These are phyloP conservation scores for Tubosaeta sp. DNA, from an alignment of 768 basidiomycete species.

Conservation along the genomic window DNA sequence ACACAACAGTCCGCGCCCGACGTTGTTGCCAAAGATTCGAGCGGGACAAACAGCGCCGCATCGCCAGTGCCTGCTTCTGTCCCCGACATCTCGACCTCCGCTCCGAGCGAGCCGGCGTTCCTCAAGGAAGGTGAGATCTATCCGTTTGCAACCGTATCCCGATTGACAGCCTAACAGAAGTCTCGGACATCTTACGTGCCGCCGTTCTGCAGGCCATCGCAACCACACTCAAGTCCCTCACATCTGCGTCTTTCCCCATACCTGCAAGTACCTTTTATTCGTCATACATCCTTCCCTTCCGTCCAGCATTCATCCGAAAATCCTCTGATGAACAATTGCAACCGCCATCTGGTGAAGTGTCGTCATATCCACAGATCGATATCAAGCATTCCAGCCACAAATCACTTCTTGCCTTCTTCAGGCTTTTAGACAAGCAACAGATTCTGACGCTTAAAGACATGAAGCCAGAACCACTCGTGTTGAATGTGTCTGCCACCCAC, in stretches of 20 bases:
- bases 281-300: conserved; percentile 68
- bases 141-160: background rate
- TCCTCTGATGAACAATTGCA: conserved; percentile 5
- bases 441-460: conserved; percentile 67
- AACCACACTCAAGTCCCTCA: conserved; percentile 43
- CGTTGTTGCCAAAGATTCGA: conserved; percentile 5
- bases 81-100: conserved; percentile 4
- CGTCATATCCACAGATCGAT: conserved; percentile 46
- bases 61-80: conserved; percentile 1
- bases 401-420: conserved; percentile 78
- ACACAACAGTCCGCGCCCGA: conserved; percentile 9
- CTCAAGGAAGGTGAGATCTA: conserved; percentile 28
- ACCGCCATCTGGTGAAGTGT: conserved; percentile 8
- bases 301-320: conserved; percentile 55
- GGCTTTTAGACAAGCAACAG: conserved; percentile 66
- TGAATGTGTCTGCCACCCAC: conserved; percentile 53
- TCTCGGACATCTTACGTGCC: conserved; percentile 44
- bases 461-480: conserved; percentile 50
- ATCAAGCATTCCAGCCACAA: conserved; percentile 81
- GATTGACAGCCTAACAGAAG: conserved; percentile 15
- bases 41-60: conserved; percentile 24
- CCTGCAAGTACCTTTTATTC: conserved; percentile 74
- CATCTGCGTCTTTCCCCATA: conserved; percentile 64
- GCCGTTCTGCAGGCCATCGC: conserved; percentile 66
- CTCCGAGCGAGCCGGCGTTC: conserved; percentile 11